phyloP scores from a whole-genome alignment of 2,329 filamentous ascomycete species.

The Fusarium gaditjirri region DNA sequence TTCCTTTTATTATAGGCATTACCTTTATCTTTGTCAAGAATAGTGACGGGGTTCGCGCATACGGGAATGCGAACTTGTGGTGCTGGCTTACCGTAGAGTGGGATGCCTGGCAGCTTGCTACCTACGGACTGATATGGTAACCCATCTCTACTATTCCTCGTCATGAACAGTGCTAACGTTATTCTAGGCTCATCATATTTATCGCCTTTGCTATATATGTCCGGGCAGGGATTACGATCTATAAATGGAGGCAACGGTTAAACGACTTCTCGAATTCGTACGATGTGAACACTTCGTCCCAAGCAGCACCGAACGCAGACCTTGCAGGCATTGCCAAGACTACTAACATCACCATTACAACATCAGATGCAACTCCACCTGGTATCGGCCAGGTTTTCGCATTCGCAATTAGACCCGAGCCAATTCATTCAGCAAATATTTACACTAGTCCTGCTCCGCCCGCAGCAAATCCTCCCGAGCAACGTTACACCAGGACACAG shows the following conservation, averaged over 20 bases:
- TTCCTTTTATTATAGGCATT: conserved; percentile 1
- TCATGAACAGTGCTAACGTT: not conserved
- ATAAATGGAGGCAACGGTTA: conserved; percentile 7
- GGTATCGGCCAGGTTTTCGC: not conserved
- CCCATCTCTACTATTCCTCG: not conserved
- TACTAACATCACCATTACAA: conserved; percentile 4
- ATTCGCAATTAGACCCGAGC: not conserved
- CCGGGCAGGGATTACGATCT: not conserved
- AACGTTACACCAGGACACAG: not conserved
- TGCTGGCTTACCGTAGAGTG: conserved; percentile 16
- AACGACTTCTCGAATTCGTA: conserved; percentile 5
- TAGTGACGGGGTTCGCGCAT: not conserved
- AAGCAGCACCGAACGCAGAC: not conserved
- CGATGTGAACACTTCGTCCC: not conserved
- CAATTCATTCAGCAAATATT: conserved; percentile 1
- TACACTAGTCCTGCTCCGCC: not conserved
- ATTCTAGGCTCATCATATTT: conserved; percentile 1
- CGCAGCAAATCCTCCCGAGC: not conserved
- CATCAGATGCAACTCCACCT: not conserved
- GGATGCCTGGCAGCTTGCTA: conserved; percentile 23
- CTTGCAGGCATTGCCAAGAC: conserved; percentile 1
- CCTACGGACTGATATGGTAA: conserved; percentile 20
- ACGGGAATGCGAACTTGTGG: conserved; percentile 13
- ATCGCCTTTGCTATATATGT: not conserved
- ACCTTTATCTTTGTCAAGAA: conserved; percentile 2